phyloP scores from a whole-genome alignment of 441 rosid genomes.

The Gossypium gossypioides region DNA sequence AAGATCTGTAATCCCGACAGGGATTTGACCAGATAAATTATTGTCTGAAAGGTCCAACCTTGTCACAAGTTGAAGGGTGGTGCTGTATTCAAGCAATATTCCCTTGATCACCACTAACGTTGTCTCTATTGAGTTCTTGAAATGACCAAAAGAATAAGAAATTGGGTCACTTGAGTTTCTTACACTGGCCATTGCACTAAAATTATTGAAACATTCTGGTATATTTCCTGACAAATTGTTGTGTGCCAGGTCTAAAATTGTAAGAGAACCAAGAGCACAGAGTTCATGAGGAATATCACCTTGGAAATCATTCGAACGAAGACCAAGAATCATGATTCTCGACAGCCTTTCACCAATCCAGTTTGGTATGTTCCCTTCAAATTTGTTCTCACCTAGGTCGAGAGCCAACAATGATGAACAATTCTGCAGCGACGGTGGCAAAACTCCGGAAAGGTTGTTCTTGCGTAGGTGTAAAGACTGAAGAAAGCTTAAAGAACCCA shows the following conservation, averaged over 20 bases:
- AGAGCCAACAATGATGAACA: neutral
- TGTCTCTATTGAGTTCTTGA: neutral
- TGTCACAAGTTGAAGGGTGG: neutral
- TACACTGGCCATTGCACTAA: neutral
- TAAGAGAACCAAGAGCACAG: neutral
- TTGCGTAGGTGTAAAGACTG: constrained; percentile 18
- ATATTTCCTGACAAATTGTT: constrained; percentile 4
- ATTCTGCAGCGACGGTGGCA: neutral
- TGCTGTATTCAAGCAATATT: neutral
- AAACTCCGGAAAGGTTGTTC: constrained; percentile 15
- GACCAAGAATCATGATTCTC: neutral
- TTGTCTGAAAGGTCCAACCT: constrained; percentile 1
- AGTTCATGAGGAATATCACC: neutral
- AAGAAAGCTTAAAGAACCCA: constrained; percentile 10
- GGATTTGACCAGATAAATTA: neutral
- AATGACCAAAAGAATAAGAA: constrained; percentile 1
- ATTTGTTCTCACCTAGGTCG: neutral
- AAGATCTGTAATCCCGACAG: neutral
- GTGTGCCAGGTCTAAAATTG: constrained; percentile 1
- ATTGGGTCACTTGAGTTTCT: neutral
- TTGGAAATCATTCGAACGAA: neutral
- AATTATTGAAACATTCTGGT: neutral
- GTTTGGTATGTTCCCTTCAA: constrained; percentile 1
- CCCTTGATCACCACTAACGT: neutral
- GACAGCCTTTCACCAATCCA: neutral